A percentile compares a stretch with the other conserved stretches of the same genome.
Conservation (phyloP, 2,329 filamentous ascomycete genomes). For the Cordyceps militaris region DNA sequence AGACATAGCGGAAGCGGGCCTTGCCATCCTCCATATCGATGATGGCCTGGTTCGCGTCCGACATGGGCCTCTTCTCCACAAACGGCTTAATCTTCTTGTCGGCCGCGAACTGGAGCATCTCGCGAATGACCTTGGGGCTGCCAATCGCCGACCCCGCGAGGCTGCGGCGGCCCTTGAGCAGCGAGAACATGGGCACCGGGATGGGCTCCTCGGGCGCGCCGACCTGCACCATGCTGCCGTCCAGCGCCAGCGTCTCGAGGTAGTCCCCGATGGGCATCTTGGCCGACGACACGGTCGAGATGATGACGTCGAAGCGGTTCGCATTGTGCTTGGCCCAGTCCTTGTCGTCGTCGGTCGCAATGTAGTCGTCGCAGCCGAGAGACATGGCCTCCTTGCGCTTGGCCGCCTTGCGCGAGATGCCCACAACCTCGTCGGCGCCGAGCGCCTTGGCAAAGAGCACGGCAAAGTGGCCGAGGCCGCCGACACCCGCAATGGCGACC, state of each 20-base stretch:
- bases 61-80: conserved; percentile 45
- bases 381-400: conserved; percentile 50
- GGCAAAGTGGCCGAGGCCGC: conserved; percentile 63
- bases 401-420: conserved; percentile 45
- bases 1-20: conserved; percentile 36
- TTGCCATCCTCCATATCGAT: conserved; percentile 47
- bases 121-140: conserved; percentile 38
- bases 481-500: conserved; percentile 61
- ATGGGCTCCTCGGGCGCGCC: conserved; percentile 45
- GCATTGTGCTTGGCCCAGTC: conserved; percentile 48
- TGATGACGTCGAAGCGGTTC: conserved; percentile 48
- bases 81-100: conserved; percentile 47
- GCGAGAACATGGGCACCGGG: conserved; percentile 42
- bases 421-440: conserved; percentile 53
- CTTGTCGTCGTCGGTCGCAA: conserved; percentile 38
- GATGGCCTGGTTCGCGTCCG: conserved; percentile 43
- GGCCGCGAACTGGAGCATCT: conserved; percentile 49
- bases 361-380: conserved; percentile 49
- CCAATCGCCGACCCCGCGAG: conserved; percentile 39
- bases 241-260: conserved; percentile 17
- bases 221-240: conserved; percentile 21
- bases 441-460: conserved; percentile 62
- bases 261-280: conserved; percentile 56
- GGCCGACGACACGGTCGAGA: conserved; percentile 46
- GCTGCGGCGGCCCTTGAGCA: conserved; percentile 47